A percentile compares a stretch with the other conserved stretches of the same genome.
Evolutionary conservation across 192 early-diverging fungal genomes (phyloP).

Genomic region (Coemansia erecta): DNA sequence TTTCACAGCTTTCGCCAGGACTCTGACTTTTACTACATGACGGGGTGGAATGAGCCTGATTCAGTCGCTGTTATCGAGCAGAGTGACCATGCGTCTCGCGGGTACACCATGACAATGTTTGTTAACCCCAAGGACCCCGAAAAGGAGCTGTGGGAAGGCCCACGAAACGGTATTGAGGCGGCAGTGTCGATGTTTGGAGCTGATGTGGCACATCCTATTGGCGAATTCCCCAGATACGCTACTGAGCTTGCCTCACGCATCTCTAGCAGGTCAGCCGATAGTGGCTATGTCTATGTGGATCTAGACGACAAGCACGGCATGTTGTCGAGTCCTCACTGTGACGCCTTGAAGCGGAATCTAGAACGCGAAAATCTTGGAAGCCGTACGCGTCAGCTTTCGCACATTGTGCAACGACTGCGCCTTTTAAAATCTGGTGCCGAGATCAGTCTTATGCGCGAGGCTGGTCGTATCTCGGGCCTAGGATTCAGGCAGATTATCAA

Average conservation of each 20-base stretch:
- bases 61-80: slow-evolving; percentile 69
- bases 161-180: slow-evolving; percentile 76
- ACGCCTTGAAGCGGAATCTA: slow-evolving; percentile 11
- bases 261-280: slow-evolving; percentile 5
- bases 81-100: slow-evolving; percentile 31
- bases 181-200: slow-evolving; percentile 77
- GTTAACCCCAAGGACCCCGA: slow-evolving; percentile 72
- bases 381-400: slow-evolving; percentile 53
- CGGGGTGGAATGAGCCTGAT: slow-evolving; percentile 92
- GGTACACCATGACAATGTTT: slow-evolving; percentile 85
- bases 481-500: slow-evolving; percentile 81
- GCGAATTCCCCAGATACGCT: slow-evolving; percentile 24
- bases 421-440: slow-evolving; percentile 78
- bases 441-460: slow-evolving; percentile 72
- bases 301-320: slow-evolving; percentile 28
- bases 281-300: slow-evolving; percentile 23
- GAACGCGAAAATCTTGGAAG: slow-evolving; percentile 22
- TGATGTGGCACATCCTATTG: slow-evolving; percentile 58
- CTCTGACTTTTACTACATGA: slow-evolving; percentile 86
- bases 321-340: slow-evolving; percentile 27
- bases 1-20: slow-evolving; percentile 95
- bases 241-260: slow-evolving; percentile 14
- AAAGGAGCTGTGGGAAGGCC: slow-evolving; percentile 91
- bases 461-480: slow-evolving; percentile 72
- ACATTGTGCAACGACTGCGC: slow-evolving; percentile 70